Conservation (phyloP, 1,284 basidiomycete genomes). For the Cystobasidium pallidum region DNA sequence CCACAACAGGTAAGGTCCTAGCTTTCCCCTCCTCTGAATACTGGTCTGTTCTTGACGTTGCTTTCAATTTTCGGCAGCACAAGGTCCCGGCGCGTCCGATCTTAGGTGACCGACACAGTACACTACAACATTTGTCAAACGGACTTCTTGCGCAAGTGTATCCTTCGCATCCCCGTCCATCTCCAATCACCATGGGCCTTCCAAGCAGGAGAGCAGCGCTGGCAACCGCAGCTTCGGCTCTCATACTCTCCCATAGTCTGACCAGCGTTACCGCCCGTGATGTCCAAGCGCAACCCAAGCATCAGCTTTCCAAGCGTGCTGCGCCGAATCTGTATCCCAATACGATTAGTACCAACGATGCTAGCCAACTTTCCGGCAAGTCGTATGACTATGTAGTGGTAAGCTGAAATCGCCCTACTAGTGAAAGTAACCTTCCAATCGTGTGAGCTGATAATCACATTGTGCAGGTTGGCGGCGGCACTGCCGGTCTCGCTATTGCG, state of each 20-base stretch:
- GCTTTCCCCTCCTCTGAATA: not conserved
- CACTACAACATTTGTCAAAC: not conserved
- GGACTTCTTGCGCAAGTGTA: not conserved
- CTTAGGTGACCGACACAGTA: slow-evolving; percentile 1
- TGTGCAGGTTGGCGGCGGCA: slow-evolving; percentile 63
- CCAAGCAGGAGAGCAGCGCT: not conserved
- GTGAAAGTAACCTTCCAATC: too few relatives aligned
- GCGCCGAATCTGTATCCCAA: slow-evolving; percentile 29
- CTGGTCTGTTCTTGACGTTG: not conserved
- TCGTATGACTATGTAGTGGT: slow-evolving; percentile 44
- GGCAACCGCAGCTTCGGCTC: not conserved
- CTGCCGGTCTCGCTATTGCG: slow-evolving; percentile 73
- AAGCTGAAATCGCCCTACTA: too few relatives aligned
- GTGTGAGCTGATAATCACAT: too few relatives aligned
- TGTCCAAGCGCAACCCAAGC: slow-evolving; percentile 4
- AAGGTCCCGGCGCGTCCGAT: not conserved
- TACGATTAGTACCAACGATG: slow-evolving; percentile 47
- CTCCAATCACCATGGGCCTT: not conserved
- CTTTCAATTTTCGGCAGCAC: not conserved
- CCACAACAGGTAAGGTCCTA: not conserved
- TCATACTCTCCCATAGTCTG: not conserved
- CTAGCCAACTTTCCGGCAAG: slow-evolving; percentile 49
- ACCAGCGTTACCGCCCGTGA: not conserved
- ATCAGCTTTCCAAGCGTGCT: slow-evolving; percentile 15
- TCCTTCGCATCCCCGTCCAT: not conserved